Conservation (phyloP, 352 stramenopile species). For the Phytophthora idaei region DNA sequence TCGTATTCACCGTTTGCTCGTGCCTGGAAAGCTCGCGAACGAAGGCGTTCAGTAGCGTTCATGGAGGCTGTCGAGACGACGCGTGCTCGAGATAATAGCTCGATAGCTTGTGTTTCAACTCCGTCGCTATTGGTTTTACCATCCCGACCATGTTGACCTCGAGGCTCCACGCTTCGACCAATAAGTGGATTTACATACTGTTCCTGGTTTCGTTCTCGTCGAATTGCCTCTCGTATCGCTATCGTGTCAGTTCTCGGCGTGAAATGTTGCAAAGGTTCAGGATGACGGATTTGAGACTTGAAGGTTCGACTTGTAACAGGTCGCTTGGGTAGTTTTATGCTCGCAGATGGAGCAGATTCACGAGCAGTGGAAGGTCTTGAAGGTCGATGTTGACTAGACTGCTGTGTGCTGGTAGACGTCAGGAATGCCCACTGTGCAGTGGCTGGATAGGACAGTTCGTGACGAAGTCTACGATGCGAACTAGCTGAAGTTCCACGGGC, state of each 20-base stretch:
- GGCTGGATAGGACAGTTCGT: constrained; percentile 23
- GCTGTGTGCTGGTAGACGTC: constrained; percentile 12
- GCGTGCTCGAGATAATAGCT: constrained; percentile 28
- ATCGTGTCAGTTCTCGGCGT: constrained; percentile 22
- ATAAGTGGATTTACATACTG: constrained; percentile 52
- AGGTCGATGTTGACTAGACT: constrained; percentile 10
- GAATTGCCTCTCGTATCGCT: constrained; percentile 50
- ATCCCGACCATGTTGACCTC: constrained; percentile 25
- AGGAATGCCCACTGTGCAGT: constrained; percentile 35
- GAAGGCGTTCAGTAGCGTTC: constrained; percentile 46
- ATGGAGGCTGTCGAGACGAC: constrained; percentile 39
- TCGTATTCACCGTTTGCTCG: constrained; percentile 54
- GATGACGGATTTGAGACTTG: constrained; percentile 11
- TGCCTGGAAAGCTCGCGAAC: constrained; percentile 50
- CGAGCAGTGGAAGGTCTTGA: constrained; percentile 30
- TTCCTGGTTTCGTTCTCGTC: constrained; percentile 47
- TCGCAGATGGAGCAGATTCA: neutral
- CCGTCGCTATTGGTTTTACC: constrained; percentile 12
- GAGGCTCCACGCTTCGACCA: constrained; percentile 55
- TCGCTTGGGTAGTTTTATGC: constrained; percentile 22
- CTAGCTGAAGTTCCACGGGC: constrained; percentile 12
- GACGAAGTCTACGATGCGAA: constrained; percentile 23
- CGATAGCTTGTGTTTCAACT: constrained; percentile 19
- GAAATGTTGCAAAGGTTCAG: constrained; percentile 21
- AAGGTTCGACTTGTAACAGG: constrained; percentile 32